Evolutionary conservation across 495 filamentous ascomycete species (phyloP).

Genomic region (Darksidea phi): DNA sequence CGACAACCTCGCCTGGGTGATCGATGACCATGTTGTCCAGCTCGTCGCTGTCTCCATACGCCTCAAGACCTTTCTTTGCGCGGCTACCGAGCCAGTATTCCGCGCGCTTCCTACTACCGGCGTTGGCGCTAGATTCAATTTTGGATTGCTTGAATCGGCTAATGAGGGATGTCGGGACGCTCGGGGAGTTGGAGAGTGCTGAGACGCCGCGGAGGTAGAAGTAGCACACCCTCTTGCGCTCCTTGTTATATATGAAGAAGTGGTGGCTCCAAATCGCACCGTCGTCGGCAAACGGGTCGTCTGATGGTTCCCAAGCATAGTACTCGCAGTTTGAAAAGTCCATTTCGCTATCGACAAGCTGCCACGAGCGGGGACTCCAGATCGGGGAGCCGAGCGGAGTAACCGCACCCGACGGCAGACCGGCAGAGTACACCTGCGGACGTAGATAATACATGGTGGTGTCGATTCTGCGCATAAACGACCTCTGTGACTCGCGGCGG

Average conservation of each 20-base stretch:
- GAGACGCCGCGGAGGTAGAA: slow-evolving; percentile 84
- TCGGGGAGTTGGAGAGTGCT: slow-evolving; percentile 68
- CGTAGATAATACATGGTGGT: slow-evolving; percentile 80
- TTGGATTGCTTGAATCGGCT: slow-evolving; percentile 21
- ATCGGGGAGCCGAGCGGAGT: slow-evolving; percentile 46
- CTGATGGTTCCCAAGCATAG: slow-evolving; percentile 80
- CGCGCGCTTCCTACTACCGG: slow-evolving; percentile 70
- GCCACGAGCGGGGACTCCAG: slow-evolving; percentile 89
- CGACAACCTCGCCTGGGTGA: slow-evolving; percentile 33
- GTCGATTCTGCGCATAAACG: slow-evolving; percentile 81
- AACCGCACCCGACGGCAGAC: slow-evolving; percentile 34
- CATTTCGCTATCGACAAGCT: slow-evolving; percentile 89
- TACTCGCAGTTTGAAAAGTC: slow-evolving; percentile 75
- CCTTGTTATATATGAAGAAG: slow-evolving; percentile 97
- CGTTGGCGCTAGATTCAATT: slow-evolving; percentile 34
- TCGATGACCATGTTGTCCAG: slow-evolving; percentile 38
- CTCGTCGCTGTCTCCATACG: slow-evolving; percentile 19
- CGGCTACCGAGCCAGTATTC: slow-evolving; percentile 78
- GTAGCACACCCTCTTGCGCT: slow-evolving; percentile 90
- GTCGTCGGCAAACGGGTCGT: slow-evolving; percentile 82
- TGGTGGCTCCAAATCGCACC: slow-evolving; percentile 93
- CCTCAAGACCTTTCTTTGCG: slow-evolving; percentile 32
- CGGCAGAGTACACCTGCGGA: slow-evolving; percentile 51
- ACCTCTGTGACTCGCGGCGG: slow-evolving; percentile 57
- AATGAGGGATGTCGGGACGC: slow-evolving; percentile 38